Evolutionary conservation across 169 alveolate species (phyloP), one percentile per base, ranked within the genome.

Genomic region (Eimeria necatrix): DNA sequence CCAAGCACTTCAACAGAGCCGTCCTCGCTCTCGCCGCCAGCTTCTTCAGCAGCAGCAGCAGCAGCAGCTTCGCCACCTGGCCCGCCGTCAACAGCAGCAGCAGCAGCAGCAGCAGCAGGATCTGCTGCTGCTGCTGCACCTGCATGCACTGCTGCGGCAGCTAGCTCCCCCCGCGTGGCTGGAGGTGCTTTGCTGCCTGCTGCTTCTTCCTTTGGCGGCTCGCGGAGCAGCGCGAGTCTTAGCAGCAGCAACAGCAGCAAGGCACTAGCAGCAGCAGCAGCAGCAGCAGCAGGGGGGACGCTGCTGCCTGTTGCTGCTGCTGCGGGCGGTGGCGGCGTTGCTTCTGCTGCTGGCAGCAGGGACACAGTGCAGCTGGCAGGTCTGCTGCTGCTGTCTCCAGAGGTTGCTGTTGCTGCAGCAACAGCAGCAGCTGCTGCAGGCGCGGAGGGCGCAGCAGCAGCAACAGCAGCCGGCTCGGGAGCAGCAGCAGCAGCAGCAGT

Each of bases 101-200:
- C 83, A 0, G 83, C 83, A 71, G 83, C 49, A 71, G 81, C 51
- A 8, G 51, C 46, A 71, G n/a, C 81, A 4, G 81, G 32, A 18
- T 3, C 53, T 3, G 81, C 81, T 71, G 81, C 64, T 32, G 64
- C 64, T 76, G 86, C 86, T 5, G 81, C 81, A n/a, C 53, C 81
- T 71, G 81, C 51, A 71, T 16, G 53, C 22, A 71, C 81, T 20
- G 51, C 81, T 4, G 49, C n/a, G 51, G 49, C 81, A 5, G 81
- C 51, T 16, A 48, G n/a, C 81, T 20, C n/a, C 81, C 9, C 51
- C 51, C 81, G 81, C 81, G 48, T 20, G 12, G 64, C 14, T 14
- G 46, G 49, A 32, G 10, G 32, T 10, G 12, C 73, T 10, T 20
- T 26, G 73, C 16, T 61, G 4, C 16, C 73, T 61, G 73, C 73